These are phyloP conservation scores for Trametes coccinea DNA, from an alignment of 768 basidiomycete species.

Conservation along the genomic window DNA sequence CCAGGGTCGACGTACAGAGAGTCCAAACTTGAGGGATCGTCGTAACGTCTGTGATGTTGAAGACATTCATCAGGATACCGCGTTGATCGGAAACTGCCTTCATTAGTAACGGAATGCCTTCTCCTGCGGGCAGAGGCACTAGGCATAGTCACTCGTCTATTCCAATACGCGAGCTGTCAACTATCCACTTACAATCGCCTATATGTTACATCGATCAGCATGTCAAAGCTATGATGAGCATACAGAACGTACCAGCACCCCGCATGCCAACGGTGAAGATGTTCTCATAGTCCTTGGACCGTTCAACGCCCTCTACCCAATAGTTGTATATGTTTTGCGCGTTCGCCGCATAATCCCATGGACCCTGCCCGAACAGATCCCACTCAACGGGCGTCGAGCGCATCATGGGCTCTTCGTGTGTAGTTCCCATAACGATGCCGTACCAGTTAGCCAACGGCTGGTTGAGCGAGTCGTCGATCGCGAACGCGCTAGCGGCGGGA, in stretches of 20 bases:
- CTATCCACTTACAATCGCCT: conserved; percentile 43
- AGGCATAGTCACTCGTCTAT: not conserved
- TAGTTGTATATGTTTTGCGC: conserved; percentile 55
- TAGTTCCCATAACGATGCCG: conserved; percentile 73
- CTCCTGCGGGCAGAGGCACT: conserved; percentile 54
- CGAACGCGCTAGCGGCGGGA: conserved; percentile 42
- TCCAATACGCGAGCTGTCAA: not conserved
- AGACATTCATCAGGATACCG: conserved; percentile 53
- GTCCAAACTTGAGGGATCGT: conserved; percentile 67
- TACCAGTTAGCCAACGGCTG: conserved; percentile 62
- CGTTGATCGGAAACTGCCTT: conserved; percentile 62
- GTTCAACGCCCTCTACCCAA: conserved; percentile 60
- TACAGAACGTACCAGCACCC: conserved; percentile 36
- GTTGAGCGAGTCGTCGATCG: conserved; percentile 59
- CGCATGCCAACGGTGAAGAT: conserved; percentile 72
- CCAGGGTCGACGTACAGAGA: conserved; percentile 42
- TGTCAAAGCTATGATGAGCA: too few species aligned
- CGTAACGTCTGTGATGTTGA: conserved; percentile 45
- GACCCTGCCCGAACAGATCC: conserved; percentile 52
- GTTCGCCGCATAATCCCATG: conserved; percentile 65
- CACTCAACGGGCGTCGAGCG: conserved; percentile 70
- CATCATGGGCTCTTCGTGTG: conserved; percentile 77
- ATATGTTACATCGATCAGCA: conserved; percentile 18
- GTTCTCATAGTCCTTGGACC: conserved; percentile 60
- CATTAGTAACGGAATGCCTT: conserved; percentile 52